A percentile compares a stretch with the other conserved stretches of the same genome.
These are phyloP conservation scores for Kazachstania kunashirensis DNA, from an alignment of 805 yeast species.

Conservation along the genomic window DNA sequence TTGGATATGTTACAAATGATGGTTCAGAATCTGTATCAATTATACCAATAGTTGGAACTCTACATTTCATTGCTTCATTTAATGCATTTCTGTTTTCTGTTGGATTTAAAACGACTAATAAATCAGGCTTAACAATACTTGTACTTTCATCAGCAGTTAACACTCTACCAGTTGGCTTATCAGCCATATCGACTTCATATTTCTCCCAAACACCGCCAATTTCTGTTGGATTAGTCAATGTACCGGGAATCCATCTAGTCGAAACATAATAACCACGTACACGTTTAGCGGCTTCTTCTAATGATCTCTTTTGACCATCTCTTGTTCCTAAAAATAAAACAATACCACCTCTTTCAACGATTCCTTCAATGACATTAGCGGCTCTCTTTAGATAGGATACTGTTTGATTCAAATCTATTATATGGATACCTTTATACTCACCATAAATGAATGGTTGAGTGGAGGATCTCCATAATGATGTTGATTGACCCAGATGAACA, in stretches of 20 bases:
- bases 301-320: constrained; percentile 62
- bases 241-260: constrained; percentile 90
- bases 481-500: constrained; percentile 91
- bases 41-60: constrained; percentile 89
- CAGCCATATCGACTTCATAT: constrained; percentile 68
- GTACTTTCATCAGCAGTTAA: constrained; percentile 41
- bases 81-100: constrained; percentile 73
- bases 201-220: constrained; percentile 51
- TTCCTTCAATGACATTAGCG: constrained; percentile 71
- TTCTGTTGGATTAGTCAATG: constrained; percentile 74
- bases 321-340: constrained; percentile 78
- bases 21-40: constrained; percentile 94
- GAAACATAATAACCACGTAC: constrained; percentile 73
- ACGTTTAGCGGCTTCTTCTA: constrained; percentile 71
- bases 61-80: constrained; percentile 66
- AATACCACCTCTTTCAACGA: constrained; percentile 76
- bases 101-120: constrained; percentile 80
- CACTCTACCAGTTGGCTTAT: constrained; percentile 52
- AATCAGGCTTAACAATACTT: constrained; percentile 71
- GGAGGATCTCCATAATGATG: constrained; percentile 62
- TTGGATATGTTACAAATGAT: constrained; percentile 79
- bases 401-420: constrained; percentile 85
- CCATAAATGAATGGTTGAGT: constrained; percentile 86
- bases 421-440: constrained; percentile 79
- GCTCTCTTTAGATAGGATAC: constrained; percentile 68